Evolutionary conservation across 352 stramenopile species (phyloP).

Genomic region (Globisporangium barbulae): DNA sequence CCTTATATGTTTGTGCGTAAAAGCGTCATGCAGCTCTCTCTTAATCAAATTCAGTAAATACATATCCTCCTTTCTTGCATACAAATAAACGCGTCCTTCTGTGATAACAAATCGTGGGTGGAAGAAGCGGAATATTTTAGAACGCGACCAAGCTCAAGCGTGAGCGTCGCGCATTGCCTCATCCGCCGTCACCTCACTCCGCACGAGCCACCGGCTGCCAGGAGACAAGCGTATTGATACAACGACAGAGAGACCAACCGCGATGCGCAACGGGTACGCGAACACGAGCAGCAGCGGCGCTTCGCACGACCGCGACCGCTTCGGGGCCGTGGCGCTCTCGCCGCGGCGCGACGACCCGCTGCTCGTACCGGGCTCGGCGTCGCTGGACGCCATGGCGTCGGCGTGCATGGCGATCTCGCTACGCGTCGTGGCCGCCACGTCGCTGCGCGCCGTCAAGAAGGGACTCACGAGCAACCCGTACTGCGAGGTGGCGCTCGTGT

Average conservation of each 20-base stretch:
- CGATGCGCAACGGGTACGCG: constrained; percentile 16
- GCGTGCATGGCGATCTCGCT: constrained; percentile 56
- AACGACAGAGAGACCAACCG: background rate
- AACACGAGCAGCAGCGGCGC: constrained; percentile 16
- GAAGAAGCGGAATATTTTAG: too few relatives aligned
- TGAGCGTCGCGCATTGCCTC: background rate
- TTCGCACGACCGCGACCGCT: constrained; percentile 22
- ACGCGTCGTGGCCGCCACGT: constrained; percentile 50
- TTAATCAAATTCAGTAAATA: too few relatives aligned
- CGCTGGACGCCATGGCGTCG: constrained; percentile 57
- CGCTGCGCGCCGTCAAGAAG: constrained; percentile 66
- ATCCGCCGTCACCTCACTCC: background rate
- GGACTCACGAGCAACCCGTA: constrained; percentile 65
- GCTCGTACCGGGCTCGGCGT: constrained; percentile 47
- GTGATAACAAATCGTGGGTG: too few relatives aligned
- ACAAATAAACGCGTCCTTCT: too few relatives aligned
- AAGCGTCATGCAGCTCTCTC: too few relatives aligned
- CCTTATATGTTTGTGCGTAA: background rate
- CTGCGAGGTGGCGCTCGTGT: constrained; percentile 68
- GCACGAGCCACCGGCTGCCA: background rate
- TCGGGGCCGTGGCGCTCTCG: constrained; percentile 51
- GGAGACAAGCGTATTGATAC: background rate
- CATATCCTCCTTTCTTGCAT: too few relatives aligned
- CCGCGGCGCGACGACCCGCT: constrained; percentile 56
- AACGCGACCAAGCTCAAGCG: too few relatives aligned